Percentiles rank a stretch among this genome's conserved stretches.
Conservation (phyloP, 2,329 filamentous ascomycete genomes). For the Sphaerulina vaccinii region DNA sequence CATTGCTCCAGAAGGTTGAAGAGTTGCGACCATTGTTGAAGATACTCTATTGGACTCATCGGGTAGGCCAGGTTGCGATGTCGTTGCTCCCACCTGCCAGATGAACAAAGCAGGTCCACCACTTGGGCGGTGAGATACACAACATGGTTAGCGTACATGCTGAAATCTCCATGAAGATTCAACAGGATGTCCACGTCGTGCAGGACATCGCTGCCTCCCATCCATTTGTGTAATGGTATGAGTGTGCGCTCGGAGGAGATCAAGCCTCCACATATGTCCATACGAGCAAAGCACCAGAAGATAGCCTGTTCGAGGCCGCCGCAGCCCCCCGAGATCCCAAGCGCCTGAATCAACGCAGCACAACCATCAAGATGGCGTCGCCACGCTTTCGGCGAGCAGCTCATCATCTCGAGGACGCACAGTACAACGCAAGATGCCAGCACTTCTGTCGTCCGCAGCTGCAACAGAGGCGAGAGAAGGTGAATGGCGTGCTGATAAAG, state of each 20-base stretch:
- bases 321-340: conserved; percentile 52
- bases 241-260: conserved; percentile 55
- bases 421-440: conserved; percentile 51
- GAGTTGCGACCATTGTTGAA: conserved; percentile 35
- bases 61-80: conserved; percentile 20
- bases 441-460: conserved; percentile 47
- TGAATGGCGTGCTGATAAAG: conserved; percentile 56
- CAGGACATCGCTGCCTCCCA: conserved; percentile 40
- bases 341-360: conserved; percentile 53
- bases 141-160: conserved; percentile 60
- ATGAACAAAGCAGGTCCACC: conserved; percentile 35
- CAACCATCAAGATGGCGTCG: conserved; percentile 57
- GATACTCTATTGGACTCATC: conserved; percentile 33
- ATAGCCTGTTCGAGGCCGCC: conserved; percentile 54
- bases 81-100: conserved; percentile 33
- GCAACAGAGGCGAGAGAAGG: conserved; percentile 44
- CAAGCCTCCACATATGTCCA: conserved; percentile 57
- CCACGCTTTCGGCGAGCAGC: conserved; percentile 53
- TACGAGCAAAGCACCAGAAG: conserved; percentile 60
- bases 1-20: conserved; percentile 38
- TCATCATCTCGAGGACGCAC: conserved; percentile 52
- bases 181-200: conserved; percentile 40
- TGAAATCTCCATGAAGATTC: conserved; percentile 41
- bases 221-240: conserved; percentile 52
- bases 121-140: conserved; percentile 57